Conservation (phyloP, 1,284 basidiomycete genomes). For the Cryptococcus sp. region DNA sequence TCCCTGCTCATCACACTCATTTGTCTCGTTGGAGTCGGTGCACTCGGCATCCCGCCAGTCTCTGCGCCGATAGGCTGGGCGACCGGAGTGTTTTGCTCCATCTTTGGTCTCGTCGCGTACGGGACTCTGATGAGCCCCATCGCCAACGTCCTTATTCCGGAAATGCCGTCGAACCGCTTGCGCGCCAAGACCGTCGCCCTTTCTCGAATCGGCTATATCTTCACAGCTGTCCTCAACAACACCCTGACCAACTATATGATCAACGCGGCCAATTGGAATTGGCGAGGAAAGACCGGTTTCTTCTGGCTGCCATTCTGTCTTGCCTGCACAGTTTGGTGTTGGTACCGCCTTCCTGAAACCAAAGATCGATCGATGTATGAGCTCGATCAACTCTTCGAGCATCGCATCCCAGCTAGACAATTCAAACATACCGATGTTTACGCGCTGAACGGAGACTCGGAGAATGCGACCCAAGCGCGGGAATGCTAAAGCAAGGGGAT, state of each 20-base stretch:
- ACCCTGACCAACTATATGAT: not conserved
- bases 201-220: slow-evolving; percentile 31
- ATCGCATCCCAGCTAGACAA: slow-evolving; percentile 26
- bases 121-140: slow-evolving; percentile 27
- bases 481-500: too few relatives aligned
- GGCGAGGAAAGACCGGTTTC: slow-evolving; percentile 31
- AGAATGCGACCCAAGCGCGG: too few relatives aligned
- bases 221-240: not conserved
- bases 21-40: slow-evolving; percentile 23
- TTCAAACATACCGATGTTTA: slow-evolving; percentile 13
- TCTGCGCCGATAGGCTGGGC: slow-evolving; percentile 15
- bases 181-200: slow-evolving; percentile 57
- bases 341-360: slow-evolving; percentile 51
- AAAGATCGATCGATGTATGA: slow-evolving; percentile 35
- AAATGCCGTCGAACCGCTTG: slow-evolving; percentile 51
- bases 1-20: slow-evolving; percentile 19
- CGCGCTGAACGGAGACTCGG: too few relatives aligned
- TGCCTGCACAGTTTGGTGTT: slow-evolving; percentile 28
- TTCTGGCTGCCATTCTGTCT: slow-evolving; percentile 31
- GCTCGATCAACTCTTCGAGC: slow-evolving; percentile 30
- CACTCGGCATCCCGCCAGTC: slow-evolving; percentile 12
- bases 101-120: slow-evolving; percentile 2
- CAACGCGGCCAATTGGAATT: slow-evolving; percentile 28
- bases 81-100: slow-evolving; percentile 8
- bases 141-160: slow-evolving; percentile 52